phyloP scores from a whole-genome alignment of 495 filamentous ascomycete genomes.

The Xylaria sp. region DNA sequence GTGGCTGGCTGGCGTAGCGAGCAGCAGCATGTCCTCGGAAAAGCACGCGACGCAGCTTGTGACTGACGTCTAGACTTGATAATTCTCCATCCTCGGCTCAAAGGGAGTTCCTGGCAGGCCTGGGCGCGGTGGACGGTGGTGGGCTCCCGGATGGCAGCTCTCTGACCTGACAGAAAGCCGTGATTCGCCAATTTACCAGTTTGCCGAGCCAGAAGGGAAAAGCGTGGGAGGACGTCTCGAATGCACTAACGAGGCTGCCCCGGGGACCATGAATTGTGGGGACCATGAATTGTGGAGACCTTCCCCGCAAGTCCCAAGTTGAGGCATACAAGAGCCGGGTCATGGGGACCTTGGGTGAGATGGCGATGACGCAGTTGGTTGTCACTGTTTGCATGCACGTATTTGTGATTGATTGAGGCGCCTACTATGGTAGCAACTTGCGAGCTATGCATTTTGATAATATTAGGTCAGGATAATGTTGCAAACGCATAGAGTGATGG shows the following conservation, averaged over 20 bases:
- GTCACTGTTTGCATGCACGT: background rate
- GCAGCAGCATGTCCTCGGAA: slow-evolving; percentile 9
- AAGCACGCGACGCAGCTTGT: slow-evolving; percentile 23
- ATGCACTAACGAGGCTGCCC: background rate
- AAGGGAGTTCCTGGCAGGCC: slow-evolving; percentile 26
- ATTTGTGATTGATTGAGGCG: background rate
- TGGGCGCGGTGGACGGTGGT: slow-evolving; percentile 7
- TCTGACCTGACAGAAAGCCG: slow-evolving; percentile 20
- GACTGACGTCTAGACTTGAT: slow-evolving; percentile 24
- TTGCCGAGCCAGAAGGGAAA: slow-evolving; percentile 24
- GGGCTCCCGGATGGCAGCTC: background rate
- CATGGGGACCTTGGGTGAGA: slow-evolving; percentile 2
- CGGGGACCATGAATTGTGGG: background rate
- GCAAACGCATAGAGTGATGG: background rate
- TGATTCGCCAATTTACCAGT: slow-evolving; percentile 23
- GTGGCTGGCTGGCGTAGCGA: slow-evolving; percentile 8
- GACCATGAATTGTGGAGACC: background rate
- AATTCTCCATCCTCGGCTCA: slow-evolving; percentile 29
- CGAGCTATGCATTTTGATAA: background rate
- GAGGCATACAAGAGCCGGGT: background rate
- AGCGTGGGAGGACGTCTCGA: slow-evolving; percentile 7
- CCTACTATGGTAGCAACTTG: background rate
- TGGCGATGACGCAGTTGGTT: slow-evolving; percentile 18
- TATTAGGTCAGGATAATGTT: no score
- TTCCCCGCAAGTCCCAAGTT: slow-evolving; percentile 9